phyloP scores from a whole-genome alignment of 768 basidiomycete species.

The Podaxis sp. region DNA sequence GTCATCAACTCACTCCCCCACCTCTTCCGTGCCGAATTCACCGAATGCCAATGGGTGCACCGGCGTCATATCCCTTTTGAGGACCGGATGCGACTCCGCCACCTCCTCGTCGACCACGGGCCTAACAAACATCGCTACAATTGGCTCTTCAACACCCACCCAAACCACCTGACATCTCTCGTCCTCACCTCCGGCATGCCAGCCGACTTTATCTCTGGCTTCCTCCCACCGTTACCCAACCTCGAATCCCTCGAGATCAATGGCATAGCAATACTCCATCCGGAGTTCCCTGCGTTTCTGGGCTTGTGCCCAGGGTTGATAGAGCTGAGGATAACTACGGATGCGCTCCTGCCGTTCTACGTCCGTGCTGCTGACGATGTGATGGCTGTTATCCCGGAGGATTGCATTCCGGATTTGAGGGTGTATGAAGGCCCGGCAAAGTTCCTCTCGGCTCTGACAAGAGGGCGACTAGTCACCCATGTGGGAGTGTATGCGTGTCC shows the following conservation, averaged over 20 bases:
- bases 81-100: constrained; percentile 8
- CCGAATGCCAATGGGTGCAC: constrained; percentile 9
- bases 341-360: background rate
- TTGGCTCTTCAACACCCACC: constrained; percentile 13
- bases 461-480: constrained; percentile 10
- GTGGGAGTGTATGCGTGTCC: constrained; percentile 4
- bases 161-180: constrained; percentile 6
- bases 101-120: constrained; percentile 11
- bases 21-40: constrained; percentile 9
- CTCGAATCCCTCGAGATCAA: constrained; percentile 15
- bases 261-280: constrained; percentile 9
- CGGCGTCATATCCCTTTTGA: constrained; percentile 4
- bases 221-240: constrained; percentile 9
- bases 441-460: constrained; percentile 1
- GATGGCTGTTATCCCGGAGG: background rate
- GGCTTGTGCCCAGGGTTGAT: constrained; percentile 3
- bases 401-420: constrained; percentile 10
- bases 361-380: constrained; percentile 4
- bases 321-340: constrained; percentile 7
- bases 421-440: constrained; percentile 8
- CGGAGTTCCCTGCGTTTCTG: constrained; percentile 6
- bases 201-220: constrained; percentile 9
- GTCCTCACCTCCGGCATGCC: constrained; percentile 12
- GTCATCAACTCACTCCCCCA: background rate
- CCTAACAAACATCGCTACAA: constrained; percentile 11